Evolutionary conservation across 371 early-diverging fungal species (phyloP), one percentile per base, ranked within the genome.

Genomic region (Zopfochytrium polystomum): DNA sequence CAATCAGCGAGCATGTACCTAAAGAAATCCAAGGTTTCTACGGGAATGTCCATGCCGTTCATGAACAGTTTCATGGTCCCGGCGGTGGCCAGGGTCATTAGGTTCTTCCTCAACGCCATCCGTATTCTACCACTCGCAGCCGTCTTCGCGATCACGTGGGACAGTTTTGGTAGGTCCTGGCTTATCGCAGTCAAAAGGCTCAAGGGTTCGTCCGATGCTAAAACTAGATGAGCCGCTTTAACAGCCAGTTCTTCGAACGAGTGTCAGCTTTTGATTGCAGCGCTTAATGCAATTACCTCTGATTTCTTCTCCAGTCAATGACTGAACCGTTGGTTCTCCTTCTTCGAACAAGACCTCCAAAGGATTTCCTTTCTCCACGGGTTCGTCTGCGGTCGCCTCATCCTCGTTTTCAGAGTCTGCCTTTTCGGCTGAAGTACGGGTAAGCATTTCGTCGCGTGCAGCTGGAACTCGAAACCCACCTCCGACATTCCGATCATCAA

Each of bases 101-200:
- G 52, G 46, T 59, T 52, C 26, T 30, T 3, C 23, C 51, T 34
- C 2, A 53, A 15, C 9, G 33, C 31, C 4, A 51, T 34, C 6
- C 45, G 50, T 50, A 27, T 18, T 31, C 33, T 9, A 6, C 56
- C 25, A 49, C 33, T 29, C 7, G 56, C 27, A 7, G 11, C 25
- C 1, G 25, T 15, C 30, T 55, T 48, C 13, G 60, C 79, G 31
- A 94, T 66, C 34, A 81, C 66, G 60, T 88, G 86, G 4, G 91
- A 88, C 63, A 90, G 87, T 62, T 89, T 89, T 0, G 93, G 96
- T 62, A 92, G 87, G 66, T 93, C 86, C 62, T 90, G 91, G 0
- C 84, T 65, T 3, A 92, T 60, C 55, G 80, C 81, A 20, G 72
- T 73, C 38, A 93, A 74, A 0, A 86, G 74, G 3, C 70, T 63